These are phyloP conservation scores for Suillus spraguei DNA, from an alignment of 768 basidiomycete species.

Conservation along the genomic window DNA sequence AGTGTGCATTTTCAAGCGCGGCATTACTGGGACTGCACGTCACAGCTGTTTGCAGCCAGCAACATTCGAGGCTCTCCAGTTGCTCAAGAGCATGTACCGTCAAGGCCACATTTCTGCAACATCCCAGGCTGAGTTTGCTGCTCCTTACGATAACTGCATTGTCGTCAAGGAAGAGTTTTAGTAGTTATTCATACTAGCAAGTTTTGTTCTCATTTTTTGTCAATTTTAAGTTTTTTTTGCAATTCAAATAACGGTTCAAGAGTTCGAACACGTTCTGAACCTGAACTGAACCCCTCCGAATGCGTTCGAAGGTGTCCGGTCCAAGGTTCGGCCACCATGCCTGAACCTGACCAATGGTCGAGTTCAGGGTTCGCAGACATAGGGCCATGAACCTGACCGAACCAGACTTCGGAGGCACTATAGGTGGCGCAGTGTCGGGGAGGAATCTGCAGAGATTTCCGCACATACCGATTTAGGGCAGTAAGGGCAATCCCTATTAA, in stretches of 20 bases:
- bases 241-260: background rate
- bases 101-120: background rate
- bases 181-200: no score
- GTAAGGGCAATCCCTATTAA: background rate
- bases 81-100: background rate
- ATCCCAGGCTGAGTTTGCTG: background rate
- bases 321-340: no score
- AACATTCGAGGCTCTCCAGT: background rate
- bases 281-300: background rate
- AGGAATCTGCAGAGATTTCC: background rate
- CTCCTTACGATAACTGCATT: background rate
- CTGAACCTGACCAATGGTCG: no score
- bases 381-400: no score
- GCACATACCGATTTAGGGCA: no score
- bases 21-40: background rate
- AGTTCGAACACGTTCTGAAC: background rate
- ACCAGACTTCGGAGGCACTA: no score
- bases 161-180: background rate
- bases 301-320: no score
- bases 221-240: no score
- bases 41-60: background rate
- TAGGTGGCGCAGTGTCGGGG: no score
- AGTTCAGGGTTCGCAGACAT: no score
- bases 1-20: no score
- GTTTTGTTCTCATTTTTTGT: background rate